Evolutionary conservation across 2,329 filamentous ascomycete species (phyloP).

Genomic region (Aspergillus texensis): DNA sequence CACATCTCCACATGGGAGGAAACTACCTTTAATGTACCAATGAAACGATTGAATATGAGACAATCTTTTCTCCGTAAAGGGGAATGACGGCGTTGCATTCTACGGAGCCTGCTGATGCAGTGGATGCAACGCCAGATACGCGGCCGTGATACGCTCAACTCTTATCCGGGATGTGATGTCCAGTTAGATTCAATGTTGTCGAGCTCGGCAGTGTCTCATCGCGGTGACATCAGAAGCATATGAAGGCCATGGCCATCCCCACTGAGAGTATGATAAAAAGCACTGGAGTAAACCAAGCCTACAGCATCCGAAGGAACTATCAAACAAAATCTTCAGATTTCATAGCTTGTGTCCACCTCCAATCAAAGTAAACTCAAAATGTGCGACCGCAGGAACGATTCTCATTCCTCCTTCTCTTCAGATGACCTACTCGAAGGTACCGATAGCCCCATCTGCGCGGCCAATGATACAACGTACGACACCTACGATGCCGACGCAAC

Average conservation of each 20-base stretch:
- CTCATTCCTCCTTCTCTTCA: neutral
- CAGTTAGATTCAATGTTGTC: neutral
- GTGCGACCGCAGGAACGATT: neutral
- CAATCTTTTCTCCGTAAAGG: neutral
- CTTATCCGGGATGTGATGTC: neutral
- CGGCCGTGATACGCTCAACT: neutral
- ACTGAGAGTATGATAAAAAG: neutral
- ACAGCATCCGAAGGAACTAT: neutral
- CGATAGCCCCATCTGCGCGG: neutral
- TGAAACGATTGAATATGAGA: neutral
- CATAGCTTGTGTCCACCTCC: neutral
- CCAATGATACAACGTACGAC: neutral
- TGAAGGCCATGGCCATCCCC: neutral
- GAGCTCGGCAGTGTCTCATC: neutral
- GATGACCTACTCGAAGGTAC: neutral
- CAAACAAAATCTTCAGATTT: neutral
- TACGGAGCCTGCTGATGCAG: neutral
- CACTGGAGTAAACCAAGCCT: neutral
- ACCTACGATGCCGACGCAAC: neutral
- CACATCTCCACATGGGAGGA: neutral
- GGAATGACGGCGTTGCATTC: neutral
- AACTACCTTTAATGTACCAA: neutral
- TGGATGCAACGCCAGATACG: neutral
- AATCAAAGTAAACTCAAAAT: neutral
- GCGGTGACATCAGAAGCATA: neutral